phyloP scores from a whole-genome alignment of 192 early-diverging fungal species.

The Phlyctochytrium planicorne region DNA sequence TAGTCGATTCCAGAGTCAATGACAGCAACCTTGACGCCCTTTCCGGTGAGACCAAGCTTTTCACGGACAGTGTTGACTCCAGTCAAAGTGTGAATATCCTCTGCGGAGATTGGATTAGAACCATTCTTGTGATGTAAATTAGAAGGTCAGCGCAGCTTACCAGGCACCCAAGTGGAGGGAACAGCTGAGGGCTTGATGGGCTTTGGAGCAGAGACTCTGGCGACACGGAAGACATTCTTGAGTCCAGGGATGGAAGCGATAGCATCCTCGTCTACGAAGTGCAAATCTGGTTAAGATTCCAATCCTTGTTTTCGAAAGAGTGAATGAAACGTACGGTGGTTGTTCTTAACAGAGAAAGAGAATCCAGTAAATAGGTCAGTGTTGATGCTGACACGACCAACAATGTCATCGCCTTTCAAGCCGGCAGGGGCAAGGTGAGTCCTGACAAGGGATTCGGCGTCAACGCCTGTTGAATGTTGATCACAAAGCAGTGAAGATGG shows the following conservation, averaged over 20 bases:
- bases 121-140: not conserved
- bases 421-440: too few relatives aligned
- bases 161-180: too few relatives aligned
- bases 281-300: too few relatives aligned
- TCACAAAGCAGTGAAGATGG: too few relatives aligned
- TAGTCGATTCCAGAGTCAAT: conserved; percentile 46
- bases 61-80: conserved; percentile 21
- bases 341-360: not conserved
- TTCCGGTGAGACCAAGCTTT: conserved; percentile 28
- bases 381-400: not conserved
- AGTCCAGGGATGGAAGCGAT: not conserved
- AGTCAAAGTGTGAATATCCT: conserved; percentile 21
- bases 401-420: not conserved
- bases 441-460: too few relatives aligned
- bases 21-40: conserved; percentile 42
- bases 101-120: too few relatives aligned
- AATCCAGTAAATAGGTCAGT: not conserved
- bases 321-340: not conserved
- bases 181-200: too few relatives aligned
- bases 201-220: not conserved
- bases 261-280: not conserved
- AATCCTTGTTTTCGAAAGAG: too few relatives aligned
- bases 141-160: too few relatives aligned
- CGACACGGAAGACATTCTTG: not conserved
- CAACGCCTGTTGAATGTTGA: too few relatives aligned